These are phyloP conservation scores for Cladophialophora exuberans DNA, from an alignment of 2,329 filamentous ascomycete species.

Conservation along the genomic window DNA sequence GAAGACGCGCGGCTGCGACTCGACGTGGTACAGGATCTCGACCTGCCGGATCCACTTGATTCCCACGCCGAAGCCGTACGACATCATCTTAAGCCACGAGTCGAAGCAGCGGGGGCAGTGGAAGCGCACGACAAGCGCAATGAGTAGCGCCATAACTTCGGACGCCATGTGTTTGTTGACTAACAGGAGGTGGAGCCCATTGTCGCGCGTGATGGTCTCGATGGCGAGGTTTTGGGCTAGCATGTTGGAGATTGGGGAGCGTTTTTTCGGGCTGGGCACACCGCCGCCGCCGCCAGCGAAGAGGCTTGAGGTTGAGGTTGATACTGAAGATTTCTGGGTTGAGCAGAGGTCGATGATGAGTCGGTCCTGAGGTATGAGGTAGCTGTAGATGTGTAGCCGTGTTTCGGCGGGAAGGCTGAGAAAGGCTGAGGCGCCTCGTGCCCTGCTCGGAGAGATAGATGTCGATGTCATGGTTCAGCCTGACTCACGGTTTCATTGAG, in stretches of 20 bases:
- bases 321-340: too few species aligned
- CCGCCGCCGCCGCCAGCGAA: too few species aligned
- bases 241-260: conserved; percentile 11
- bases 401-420: conserved; percentile 22
- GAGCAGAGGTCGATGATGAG: conserved; percentile 26
- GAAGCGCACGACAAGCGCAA: conserved; percentile 12
- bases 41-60: conserved; percentile 23
- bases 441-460: conserved; percentile 9
- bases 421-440: conserved; percentile 21
- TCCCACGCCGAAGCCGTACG: conserved; percentile 25
- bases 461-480: background rate
- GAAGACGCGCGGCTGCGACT: background rate
- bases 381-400: conserved; percentile 25
- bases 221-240: conserved; percentile 13
- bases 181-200: conserved; percentile 22
- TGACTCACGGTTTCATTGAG: too few species aligned
- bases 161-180: conserved; percentile 9
- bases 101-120: conserved; percentile 25
- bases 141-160: conserved; percentile 18
- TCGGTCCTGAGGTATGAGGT: conserved; percentile 18
- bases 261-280: too few species aligned
- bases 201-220: conserved; percentile 18
- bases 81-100: conserved; percentile 18
- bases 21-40: conserved; percentile 14
- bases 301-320: background rate